phyloP scores from a whole-genome alignment of 768 basidiomycete species.

The Hygrocybe punicea region DNA sequence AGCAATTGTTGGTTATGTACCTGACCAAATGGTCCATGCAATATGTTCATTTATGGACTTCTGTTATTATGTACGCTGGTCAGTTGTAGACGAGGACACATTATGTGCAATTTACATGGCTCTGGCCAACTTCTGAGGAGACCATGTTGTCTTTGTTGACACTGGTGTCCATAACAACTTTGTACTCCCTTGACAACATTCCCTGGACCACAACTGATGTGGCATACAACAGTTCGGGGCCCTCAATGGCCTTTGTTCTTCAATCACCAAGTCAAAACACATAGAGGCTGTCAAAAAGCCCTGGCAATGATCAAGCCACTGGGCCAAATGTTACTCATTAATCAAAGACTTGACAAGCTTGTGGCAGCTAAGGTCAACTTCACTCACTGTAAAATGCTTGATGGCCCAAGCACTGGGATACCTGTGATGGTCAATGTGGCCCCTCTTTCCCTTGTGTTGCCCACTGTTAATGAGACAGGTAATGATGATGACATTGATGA shows the following conservation, averaged over 20 bases:
- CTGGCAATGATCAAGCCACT: conserved; percentile 20
- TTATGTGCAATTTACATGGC: conserved; percentile 3
- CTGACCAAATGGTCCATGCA: conserved; percentile 12
- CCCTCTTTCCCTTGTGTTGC: too few relatives aligned
- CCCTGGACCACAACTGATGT: conserved; percentile 10
- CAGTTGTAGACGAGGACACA: conserved; percentile 8
- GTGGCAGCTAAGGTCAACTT: conserved; percentile 15
- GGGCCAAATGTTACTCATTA: conserved; percentile 5
- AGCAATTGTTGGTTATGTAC: conserved; percentile 18
- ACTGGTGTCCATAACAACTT: neutral
- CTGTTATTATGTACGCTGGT: conserved; percentile 20
- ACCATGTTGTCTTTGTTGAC: conserved; percentile 13
- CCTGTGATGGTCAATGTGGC: too few relatives aligned
- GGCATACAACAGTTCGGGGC: conserved; percentile 19
- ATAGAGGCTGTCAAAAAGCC: conserved; percentile 26
- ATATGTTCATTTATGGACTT: conserved; percentile 21
- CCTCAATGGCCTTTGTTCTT: conserved; percentile 22
- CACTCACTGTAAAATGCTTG: conserved; percentile 15
- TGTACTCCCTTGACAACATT: too few relatives aligned
- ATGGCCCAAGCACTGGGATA: too few relatives aligned
- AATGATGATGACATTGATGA: too few relatives aligned
- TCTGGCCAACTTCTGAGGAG: conserved; percentile 11
- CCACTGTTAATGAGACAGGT: too few relatives aligned
- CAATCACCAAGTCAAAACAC: conserved; percentile 24
- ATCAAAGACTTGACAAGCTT: conserved; percentile 21